A percentile compares a stretch with the other conserved stretches of the same genome.
Evolutionary conservation across 495 filamentous ascomycete genomes (phyloP).

Genomic region (Penicillium cinerascens): DNA sequence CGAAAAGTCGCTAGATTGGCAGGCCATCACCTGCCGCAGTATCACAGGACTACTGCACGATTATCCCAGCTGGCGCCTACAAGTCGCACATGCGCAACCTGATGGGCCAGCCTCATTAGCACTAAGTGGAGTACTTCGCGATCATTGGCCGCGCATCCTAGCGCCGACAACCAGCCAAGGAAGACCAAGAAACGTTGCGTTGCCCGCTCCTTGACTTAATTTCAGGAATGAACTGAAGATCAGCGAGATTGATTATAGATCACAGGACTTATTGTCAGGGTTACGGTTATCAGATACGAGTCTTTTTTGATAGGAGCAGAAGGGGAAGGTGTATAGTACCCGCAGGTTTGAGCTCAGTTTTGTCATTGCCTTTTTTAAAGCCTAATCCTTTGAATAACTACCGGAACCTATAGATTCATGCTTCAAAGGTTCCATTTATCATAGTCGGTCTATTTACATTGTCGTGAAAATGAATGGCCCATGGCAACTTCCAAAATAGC

Average conservation of each 20-base stretch:
- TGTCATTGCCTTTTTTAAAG: no score
- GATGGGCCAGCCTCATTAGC: conserved; percentile 6
- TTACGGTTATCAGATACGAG: no score
- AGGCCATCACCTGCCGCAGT: conserved; percentile 3
- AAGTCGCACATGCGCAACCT: conserved; percentile 4
- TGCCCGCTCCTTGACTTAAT: background rate
- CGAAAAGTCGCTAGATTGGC: conserved; percentile 6
- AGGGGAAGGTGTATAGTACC: no score
- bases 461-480: background rate
- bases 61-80: conserved; percentile 24
- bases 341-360: no score
- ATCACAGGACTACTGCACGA: conserved; percentile 26
- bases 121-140: background rate
- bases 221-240: background rate
- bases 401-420: no score
- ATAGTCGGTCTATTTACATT: no score
- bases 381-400: no score
- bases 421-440: no score
- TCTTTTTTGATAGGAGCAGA: no score
- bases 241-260: background rate
- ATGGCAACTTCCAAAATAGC: background rate
- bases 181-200: background rate
- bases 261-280: no score
- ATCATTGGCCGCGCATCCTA: conserved; percentile 7
- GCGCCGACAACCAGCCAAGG: conserved; percentile 10